A percentile compares a stretch with the other conserved stretches of the same genome.
Evolutionary conservation across 2,329 filamentous ascomycete species (phyloP).

Genomic region (Botryotinia calthae): DNA sequence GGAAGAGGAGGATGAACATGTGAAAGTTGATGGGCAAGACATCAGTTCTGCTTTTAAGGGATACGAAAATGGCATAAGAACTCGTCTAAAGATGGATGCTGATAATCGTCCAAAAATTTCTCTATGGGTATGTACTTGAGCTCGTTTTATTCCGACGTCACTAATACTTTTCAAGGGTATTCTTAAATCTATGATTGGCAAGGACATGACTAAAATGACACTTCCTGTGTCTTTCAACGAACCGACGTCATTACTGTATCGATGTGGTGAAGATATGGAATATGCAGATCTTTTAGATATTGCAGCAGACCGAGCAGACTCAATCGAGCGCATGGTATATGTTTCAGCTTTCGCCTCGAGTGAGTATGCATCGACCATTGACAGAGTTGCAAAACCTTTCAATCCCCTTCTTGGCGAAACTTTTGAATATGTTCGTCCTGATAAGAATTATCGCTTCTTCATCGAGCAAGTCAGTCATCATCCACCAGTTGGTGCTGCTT

Average conservation of each 20-base stretch:
- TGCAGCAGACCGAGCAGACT: slow-evolving; percentile 80
- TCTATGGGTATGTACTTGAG: slow-evolving; percentile 72
- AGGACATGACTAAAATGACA: slow-evolving; percentile 99
- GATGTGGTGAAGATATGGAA: slow-evolving; percentile 96
- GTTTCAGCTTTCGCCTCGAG: slow-evolving; percentile 94
- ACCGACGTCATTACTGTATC: slow-evolving; percentile 90
- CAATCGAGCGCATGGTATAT: slow-evolving; percentile 88
- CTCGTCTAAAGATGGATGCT: slow-evolving; percentile 79
- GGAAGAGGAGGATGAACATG: slow-evolving; percentile 39
- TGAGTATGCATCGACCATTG: slow-evolving; percentile 95
- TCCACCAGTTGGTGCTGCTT: slow-evolving; percentile 88
- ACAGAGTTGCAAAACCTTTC: slow-evolving; percentile 95
- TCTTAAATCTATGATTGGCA: slow-evolving; percentile 98
- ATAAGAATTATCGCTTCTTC: slow-evolving; percentile 98
- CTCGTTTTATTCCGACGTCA: background rate
- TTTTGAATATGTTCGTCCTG: slow-evolving; percentile 91
- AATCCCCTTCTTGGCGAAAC: slow-evolving; percentile 95
- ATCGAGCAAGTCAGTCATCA: slow-evolving; percentile 98
- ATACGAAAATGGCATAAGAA: slow-evolving; percentile 85
- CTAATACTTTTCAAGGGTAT: slow-evolving; percentile 64
- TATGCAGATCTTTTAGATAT: slow-evolving; percentile 90
- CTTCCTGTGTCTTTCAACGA: slow-evolving; percentile 98
- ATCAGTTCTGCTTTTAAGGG: slow-evolving; percentile 79
- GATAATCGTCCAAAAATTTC: slow-evolving; percentile 93
- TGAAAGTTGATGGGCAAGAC: slow-evolving; percentile 52